These are phyloP conservation scores for Alternaria incomplexa DNA, from an alignment of 2,329 filamentous ascomycete genomes.

Conservation along the genomic window DNA sequence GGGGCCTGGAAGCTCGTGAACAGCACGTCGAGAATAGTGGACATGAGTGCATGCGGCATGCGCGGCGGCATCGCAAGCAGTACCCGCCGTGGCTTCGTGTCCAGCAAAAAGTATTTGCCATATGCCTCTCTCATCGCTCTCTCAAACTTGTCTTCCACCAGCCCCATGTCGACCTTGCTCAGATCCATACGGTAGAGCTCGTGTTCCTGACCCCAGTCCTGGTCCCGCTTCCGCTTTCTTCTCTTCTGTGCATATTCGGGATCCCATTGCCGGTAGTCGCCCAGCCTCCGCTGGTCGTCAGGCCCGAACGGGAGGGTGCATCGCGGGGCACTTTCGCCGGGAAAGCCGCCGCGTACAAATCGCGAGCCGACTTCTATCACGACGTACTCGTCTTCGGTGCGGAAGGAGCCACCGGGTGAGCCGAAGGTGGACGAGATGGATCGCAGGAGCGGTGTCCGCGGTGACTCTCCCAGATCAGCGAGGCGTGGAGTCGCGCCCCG, in stretches of 20 bases:
- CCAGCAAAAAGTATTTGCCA: slow-evolving; percentile 73
- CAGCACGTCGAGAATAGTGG: slow-evolving; percentile 74
- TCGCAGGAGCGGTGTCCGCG: slow-evolving; percentile 58
- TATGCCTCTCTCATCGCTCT: slow-evolving; percentile 80
- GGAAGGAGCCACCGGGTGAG: slow-evolving; percentile 63
- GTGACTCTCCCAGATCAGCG: slow-evolving; percentile 45
- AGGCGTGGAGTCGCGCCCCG: slow-evolving; percentile 42
- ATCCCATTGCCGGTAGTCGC: slow-evolving; percentile 79
- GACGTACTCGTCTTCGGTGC: slow-evolving; percentile 77
- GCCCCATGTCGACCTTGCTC: slow-evolving; percentile 72
- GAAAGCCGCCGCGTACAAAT: slow-evolving; percentile 81
- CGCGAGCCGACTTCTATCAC: slow-evolving; percentile 84
- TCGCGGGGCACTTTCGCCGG: slow-evolving; percentile 76
- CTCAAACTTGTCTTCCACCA: slow-evolving; percentile 88
- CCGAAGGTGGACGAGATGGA: slow-evolving; percentile 65
- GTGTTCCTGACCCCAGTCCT: slow-evolving; percentile 67
- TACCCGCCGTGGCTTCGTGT: slow-evolving; percentile 76
- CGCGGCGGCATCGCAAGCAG: slow-evolving; percentile 78
- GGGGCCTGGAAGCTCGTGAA: slow-evolving; percentile 83
- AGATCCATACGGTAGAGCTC: slow-evolving; percentile 84
- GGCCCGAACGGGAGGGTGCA: slow-evolving; percentile 77
- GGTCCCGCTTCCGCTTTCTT: slow-evolving; percentile 55
- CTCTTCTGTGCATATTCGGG: slow-evolving; percentile 59
- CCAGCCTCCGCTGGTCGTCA: slow-evolving; percentile 75
- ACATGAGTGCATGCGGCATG: slow-evolving; percentile 78